Evolutionary conservation across 1,284 basidiomycete species (phyloP).

Genomic region (Boletellus dicymbophilus): DNA sequence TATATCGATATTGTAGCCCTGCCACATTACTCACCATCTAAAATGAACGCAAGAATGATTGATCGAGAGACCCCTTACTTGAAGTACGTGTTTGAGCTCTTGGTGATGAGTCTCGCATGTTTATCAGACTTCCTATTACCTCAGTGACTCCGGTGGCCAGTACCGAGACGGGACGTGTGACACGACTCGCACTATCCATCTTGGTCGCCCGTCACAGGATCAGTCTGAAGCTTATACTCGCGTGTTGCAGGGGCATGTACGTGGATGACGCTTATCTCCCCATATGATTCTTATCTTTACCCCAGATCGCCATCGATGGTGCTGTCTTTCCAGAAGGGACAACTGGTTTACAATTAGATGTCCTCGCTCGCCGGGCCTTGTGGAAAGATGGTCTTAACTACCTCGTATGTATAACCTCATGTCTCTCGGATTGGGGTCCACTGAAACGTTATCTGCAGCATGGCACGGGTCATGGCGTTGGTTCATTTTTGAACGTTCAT

Average conservation of each 20-base stretch:
- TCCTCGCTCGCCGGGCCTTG: conserved; percentile 81
- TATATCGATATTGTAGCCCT: conserved; percentile 50
- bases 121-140: conserved; percentile 21
- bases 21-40: conserved; percentile 89
- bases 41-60: conserved; percentile 72
- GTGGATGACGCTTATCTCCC: conserved; percentile 34
- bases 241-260: conserved; percentile 93
- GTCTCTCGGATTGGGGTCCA: conserved; percentile 3
- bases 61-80: conserved; percentile 83
- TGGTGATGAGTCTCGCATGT: conserved; percentile 11
- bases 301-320: conserved; percentile 87
- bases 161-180: conserved; percentile 93
- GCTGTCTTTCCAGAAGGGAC: conserved; percentile 90
- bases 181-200: conserved; percentile 89
- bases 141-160: conserved; percentile 87
- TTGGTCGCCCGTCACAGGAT: conserved; percentile 79
- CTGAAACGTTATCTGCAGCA: conserved; percentile 53
- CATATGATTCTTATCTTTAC: conserved; percentile 18
- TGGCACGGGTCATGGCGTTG: conserved; percentile 84
- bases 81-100: conserved; percentile 58
- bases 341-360: conserved; percentile 78
- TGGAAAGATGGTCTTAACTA: conserved; percentile 92
- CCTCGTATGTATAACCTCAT: conserved; percentile 46
- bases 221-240: conserved; percentile 92
- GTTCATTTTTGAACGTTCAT: conserved; percentile 79